Conservation (phyloP, 441 rosid genomes). For the Adansonia rubrostipa region DNA sequence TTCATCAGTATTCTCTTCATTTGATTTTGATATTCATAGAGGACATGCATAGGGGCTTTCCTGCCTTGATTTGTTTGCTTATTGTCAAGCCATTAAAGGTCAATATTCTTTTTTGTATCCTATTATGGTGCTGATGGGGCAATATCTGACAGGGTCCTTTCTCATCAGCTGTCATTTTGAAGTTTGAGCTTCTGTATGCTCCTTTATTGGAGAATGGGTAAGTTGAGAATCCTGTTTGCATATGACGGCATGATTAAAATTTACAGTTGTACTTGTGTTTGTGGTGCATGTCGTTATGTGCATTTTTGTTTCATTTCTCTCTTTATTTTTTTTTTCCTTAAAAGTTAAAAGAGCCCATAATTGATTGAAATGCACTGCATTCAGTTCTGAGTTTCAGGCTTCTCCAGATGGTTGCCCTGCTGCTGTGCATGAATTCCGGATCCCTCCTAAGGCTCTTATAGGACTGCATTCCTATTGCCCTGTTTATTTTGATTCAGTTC, state of each 20-base stretch:
- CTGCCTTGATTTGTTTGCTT: slow-evolving; percentile 14
- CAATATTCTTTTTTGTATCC: neutral
- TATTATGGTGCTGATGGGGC: slow-evolving; percentile 18
- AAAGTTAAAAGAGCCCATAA: slow-evolving; percentile 9
- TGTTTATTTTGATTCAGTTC: slow-evolving; percentile 82
- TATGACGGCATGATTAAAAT: neutral
- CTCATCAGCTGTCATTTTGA: slow-evolving; percentile 78
- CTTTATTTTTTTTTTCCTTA: neutral
- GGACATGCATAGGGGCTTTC: slow-evolving; percentile 8
- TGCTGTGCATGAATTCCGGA: slow-evolving; percentile 81
- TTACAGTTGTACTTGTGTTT: neutral
- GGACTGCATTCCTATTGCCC: slow-evolving; percentile 99
- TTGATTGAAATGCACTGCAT: slow-evolving; percentile 29
- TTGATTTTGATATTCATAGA: neutral
- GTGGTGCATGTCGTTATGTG: neutral
- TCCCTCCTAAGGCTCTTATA: slow-evolving; percentile 89
- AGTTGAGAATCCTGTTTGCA: slow-evolving; percentile 27
- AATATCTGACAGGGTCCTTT: slow-evolving; percentile 61
- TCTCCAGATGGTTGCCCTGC: slow-evolving; percentile 61
- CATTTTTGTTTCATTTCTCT: slow-evolving; percentile 19
- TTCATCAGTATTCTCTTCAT: neutral
- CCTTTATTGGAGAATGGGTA: slow-evolving; percentile 56
- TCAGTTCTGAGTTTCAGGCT: slow-evolving; percentile 59
- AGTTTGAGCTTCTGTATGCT: slow-evolving; percentile 92
- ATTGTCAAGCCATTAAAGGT: neutral